phyloP scores from a whole-genome alignment of 1,139 yeast genomes.

The Debaryomycetaceae sp. region DNA sequence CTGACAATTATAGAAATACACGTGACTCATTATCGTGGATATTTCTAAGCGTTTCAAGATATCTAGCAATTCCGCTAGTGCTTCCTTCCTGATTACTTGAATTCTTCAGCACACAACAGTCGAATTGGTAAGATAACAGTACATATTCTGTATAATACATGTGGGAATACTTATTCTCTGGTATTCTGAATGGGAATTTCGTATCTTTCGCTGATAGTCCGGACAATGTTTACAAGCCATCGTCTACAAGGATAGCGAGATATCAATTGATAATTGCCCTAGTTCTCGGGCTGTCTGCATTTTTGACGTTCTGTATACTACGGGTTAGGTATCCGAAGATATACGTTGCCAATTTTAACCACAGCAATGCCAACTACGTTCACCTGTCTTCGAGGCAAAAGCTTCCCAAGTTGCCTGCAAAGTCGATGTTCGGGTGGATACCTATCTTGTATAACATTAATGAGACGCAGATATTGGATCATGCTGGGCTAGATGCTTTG shows the following conservation, averaged over 20 bases:
- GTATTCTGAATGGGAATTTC: neutral
- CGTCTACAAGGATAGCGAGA: conserved; percentile 35
- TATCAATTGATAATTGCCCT: conserved; percentile 62
- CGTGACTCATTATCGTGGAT: no score
- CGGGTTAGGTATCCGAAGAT: conserved; percentile 67
- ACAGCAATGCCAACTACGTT: conserved; percentile 38
- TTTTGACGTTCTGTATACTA: conserved; percentile 60
- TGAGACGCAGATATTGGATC: conserved; percentile 77
- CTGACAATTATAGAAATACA: no score
- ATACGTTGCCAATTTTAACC: conserved; percentile 57
- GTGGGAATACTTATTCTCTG: neutral
- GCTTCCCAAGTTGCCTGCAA: conserved; percentile 34
- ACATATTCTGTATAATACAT: no score
- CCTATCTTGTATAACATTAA: conserved; percentile 58
- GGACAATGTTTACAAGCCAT: conserved; percentile 19
- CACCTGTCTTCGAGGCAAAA: conserved; percentile 42
- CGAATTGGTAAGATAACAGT: no score
- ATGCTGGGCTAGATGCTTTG: conserved; percentile 92
- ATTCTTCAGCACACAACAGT: no score
- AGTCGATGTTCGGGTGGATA: conserved; percentile 76
- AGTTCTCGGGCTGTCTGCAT: conserved; percentile 61
- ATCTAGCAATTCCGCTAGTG: no score
- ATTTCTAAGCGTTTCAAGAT: no score
- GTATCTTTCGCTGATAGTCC: neutral
- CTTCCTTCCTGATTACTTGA: no score